Percentiles rank a stretch among this genome's conserved stretches.
phyloP scores from a whole-genome alignment of 169 alveolate genomes.

The Plasmodium berghei region DNA sequence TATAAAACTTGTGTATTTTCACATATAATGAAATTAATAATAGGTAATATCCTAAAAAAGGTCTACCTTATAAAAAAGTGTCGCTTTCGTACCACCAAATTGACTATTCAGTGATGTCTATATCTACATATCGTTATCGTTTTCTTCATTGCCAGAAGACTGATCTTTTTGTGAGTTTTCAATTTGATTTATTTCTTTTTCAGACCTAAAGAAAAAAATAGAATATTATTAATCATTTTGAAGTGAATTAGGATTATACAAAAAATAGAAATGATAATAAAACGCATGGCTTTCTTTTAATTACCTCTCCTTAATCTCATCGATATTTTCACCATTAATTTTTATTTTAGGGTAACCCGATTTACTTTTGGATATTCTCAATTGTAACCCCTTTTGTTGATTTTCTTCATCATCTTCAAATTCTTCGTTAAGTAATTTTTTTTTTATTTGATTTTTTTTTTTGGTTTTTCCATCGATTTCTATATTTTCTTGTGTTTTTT shows the following conservation, averaged over 20 bases:
- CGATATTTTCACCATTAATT: constrained; percentile 83
- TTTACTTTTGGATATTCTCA: constrained; percentile 82
- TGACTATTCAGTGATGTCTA: constrained; percentile 1
- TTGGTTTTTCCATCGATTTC: constrained; percentile 3
- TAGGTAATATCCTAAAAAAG: too few species aligned
- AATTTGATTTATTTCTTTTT: constrained; percentile 8
- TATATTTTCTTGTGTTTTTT: constrained; percentile 16
- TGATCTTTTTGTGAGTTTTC: background rate
- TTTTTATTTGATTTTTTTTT: constrained; percentile 22
- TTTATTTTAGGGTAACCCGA: constrained; percentile 83
- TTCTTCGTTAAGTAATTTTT: constrained; percentile 55
- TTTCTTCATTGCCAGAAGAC: background rate
- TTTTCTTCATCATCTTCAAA: constrained; percentile 73
- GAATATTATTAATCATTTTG: background rate
- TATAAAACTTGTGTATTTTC: too few species aligned
- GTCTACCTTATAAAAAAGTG: too few species aligned
- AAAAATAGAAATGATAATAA: too few species aligned
- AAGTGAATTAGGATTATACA: background rate
- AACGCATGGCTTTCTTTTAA: background rate
- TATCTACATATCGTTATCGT: constrained; percentile 1
- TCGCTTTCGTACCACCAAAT: too few species aligned
- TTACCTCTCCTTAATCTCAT: constrained; percentile 79
- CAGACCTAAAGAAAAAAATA: constrained; percentile 23
- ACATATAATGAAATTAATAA: too few species aligned
- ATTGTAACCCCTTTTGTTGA: constrained; percentile 46